phyloP scores from a whole-genome alignment of 2,329 filamentous ascomycete genomes.

The Aspergillus sp. region DNA sequence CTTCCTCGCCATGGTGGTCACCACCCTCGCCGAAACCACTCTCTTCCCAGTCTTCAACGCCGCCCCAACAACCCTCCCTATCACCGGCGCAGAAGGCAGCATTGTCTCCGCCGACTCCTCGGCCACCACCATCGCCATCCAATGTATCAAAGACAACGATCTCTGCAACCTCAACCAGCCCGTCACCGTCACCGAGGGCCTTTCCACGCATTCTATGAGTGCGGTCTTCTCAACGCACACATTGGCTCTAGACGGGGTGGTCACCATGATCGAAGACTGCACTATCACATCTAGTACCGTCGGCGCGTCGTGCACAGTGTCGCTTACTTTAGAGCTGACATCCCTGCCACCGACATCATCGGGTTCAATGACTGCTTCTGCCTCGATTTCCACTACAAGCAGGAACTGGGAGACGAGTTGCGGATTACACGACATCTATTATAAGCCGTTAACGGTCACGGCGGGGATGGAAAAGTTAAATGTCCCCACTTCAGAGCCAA shows the following conservation, averaged over 20 bases:
- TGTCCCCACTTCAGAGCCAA: background rate
- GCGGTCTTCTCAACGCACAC: background rate
- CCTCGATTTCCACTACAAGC: background rate
- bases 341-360: background rate
- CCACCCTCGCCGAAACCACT: background rate
- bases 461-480: background rate
- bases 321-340: background rate
- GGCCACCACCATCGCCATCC: background rate
- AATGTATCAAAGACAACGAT: background rate
- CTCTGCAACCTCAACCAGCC: background rate
- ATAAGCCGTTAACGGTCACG: background rate
- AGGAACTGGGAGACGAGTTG: background rate
- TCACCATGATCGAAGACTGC: background rate
- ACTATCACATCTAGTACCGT: background rate
- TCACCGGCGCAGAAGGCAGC: background rate
- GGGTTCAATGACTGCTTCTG: background rate
- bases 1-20: background rate
- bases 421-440: background rate
- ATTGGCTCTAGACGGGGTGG: background rate
- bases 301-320: background rate
- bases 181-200: background rate
- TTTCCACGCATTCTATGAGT: background rate
- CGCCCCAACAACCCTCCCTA: background rate
- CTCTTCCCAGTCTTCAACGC: background rate
- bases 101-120: background rate